Base-by-base conservation (phyloP, 176 grass and related monocot species). In the Pharus latifolius region DNA sequence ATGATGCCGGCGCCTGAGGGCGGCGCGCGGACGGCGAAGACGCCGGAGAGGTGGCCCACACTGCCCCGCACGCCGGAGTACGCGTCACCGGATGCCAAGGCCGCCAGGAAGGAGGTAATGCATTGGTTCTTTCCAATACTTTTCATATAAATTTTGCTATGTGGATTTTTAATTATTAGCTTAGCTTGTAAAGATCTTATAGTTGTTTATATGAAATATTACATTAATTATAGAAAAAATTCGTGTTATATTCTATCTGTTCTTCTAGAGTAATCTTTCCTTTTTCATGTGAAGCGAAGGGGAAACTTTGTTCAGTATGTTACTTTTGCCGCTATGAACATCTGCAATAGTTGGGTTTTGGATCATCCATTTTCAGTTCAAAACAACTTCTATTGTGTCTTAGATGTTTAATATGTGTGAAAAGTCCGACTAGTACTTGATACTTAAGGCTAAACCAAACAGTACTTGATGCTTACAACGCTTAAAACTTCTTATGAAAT, bases 71-170 rank as follows among this genome's bases (percentile, higher is more conserved):
- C 75, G 37, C 84, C 75, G 53, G 87, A 82, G 53, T 62, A 77
- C 49, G 70, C 46, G 22, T 69, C 68, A 27, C 45, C 53, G 13
- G 69, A 48, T 45, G 69, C 35, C 28, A 88, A 73, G 14, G 65
- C 53, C 18, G 78, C 37, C 69, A 29, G 60, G 31, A 92, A 84
- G 35, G 88, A 88, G 84, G 88, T 92, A 92, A 85, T 25, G 55
- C 76, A 24, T 24, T 50, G 64, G 49, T 65, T 30, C 75, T 19
- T 38, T 55, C 46, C 10, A 31, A 33, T 38, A 17, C 51, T 51
- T 38, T 29, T 28, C 2, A 0, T 17, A n/a, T n/a, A n/a, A n/a
- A n/a, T 20, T 29, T 18, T 23, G 1, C 32, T 7, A 9, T n/a
- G n/a, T n/a, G n/a, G n/a, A n/a, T n/a, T n/a, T n/a, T n/a, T n/a